These are phyloP conservation scores for Trichoderma hamatum DNA, from an alignment of 2,329 filamentous ascomycete genomes.

Conservation along the genomic window DNA sequence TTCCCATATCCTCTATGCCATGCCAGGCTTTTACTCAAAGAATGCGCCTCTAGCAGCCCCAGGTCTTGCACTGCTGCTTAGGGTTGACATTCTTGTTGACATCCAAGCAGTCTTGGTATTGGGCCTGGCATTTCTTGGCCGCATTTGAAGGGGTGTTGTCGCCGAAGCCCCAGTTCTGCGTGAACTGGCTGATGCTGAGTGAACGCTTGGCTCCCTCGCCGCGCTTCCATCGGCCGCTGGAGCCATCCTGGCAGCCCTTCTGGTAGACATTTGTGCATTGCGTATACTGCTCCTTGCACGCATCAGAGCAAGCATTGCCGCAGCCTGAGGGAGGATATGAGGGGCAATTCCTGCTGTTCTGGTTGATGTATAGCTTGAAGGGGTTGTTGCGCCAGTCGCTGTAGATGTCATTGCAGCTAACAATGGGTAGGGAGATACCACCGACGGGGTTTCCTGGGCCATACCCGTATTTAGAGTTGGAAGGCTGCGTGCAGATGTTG, in stretches of 20 bases:
- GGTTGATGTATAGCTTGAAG: slow-evolving; percentile 57
- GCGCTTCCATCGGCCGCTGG: slow-evolving; percentile 36
- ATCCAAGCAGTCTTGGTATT: slow-evolving; percentile 53
- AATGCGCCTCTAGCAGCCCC: slow-evolving; percentile 35
- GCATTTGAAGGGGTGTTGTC: slow-evolving; percentile 40
- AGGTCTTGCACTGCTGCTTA: slow-evolving; percentile 46
- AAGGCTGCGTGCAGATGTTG: slow-evolving; percentile 57
- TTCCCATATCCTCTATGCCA: neutral
- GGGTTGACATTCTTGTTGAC: slow-evolving; percentile 47
- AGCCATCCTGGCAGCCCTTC: slow-evolving; percentile 48
- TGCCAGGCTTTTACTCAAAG: neutral
- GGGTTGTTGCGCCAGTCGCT: slow-evolving; percentile 47
- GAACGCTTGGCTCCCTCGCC: slow-evolving; percentile 32
- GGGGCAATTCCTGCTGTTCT: slow-evolving; percentile 48
- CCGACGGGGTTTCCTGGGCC: slow-evolving; percentile 63
- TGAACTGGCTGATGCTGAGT: slow-evolving; percentile 15
- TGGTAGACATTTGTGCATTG: slow-evolving; percentile 54
- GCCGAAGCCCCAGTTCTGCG: slow-evolving; percentile 34
- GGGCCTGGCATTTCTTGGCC: slow-evolving; percentile 50
- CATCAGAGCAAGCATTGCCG: slow-evolving; percentile 51
- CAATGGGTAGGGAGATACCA: slow-evolving; percentile 54
- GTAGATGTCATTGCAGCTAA: slow-evolving; percentile 58
- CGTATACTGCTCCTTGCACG: slow-evolving; percentile 57
- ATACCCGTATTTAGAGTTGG: slow-evolving; percentile 64
- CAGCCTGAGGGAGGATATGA: slow-evolving; percentile 46